phyloP scores from a whole-genome alignment of 1,139 yeast genomes.

The Geotrichum bryndzae region DNA sequence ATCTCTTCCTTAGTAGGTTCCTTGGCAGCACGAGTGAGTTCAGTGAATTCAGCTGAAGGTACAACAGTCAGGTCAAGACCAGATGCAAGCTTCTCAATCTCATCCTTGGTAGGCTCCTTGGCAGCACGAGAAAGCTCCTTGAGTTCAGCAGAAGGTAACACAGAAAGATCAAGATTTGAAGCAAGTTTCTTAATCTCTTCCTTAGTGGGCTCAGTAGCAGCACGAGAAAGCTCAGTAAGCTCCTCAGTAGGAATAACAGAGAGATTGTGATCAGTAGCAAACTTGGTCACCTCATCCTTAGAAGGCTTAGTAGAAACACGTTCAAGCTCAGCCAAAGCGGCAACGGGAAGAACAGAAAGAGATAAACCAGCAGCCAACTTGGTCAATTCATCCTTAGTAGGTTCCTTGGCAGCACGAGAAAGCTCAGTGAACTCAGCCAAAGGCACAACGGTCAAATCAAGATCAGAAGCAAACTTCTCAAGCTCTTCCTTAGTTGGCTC shows the following conservation, averaged over 20 bases:
- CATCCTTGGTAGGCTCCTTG: slow-evolving; percentile 18
- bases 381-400: slow-evolving; percentile 21
- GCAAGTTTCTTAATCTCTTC: slow-evolving; percentile 35
- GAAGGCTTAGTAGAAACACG: slow-evolving; percentile 22
- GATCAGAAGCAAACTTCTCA: slow-evolving; percentile 22
- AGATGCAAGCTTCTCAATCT: slow-evolving; percentile 19
- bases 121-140: slow-evolving; percentile 18
- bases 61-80: slow-evolving; percentile 30
- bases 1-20: slow-evolving; percentile 19
- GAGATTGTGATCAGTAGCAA: slow-evolving; percentile 24
- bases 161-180: slow-evolving; percentile 26
- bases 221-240: slow-evolving; percentile 17
- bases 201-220: slow-evolving; percentile 7
- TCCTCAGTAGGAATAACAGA: slow-evolving; percentile 24
- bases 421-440: slow-evolving; percentile 24
- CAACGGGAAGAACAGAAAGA: slow-evolving; percentile 33
- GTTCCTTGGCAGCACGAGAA: slow-evolving; percentile 21
- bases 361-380: slow-evolving; percentile 27
- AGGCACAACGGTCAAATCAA: slow-evolving; percentile 39
- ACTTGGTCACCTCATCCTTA: slow-evolving; percentile 22
- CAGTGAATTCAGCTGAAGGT: slow-evolving; percentile 21
- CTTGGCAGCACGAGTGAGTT: slow-evolving; percentile 18
- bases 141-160: slow-evolving; percentile 26
- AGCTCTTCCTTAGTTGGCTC: slow-evolving; percentile 29
- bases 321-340: slow-evolving; percentile 15